Evolutionary conservation across 1,139 yeast genomes (phyloP), one percentile per base, ranked within the genome.

Genomic region (Saccharomyces hybrid): DNA sequence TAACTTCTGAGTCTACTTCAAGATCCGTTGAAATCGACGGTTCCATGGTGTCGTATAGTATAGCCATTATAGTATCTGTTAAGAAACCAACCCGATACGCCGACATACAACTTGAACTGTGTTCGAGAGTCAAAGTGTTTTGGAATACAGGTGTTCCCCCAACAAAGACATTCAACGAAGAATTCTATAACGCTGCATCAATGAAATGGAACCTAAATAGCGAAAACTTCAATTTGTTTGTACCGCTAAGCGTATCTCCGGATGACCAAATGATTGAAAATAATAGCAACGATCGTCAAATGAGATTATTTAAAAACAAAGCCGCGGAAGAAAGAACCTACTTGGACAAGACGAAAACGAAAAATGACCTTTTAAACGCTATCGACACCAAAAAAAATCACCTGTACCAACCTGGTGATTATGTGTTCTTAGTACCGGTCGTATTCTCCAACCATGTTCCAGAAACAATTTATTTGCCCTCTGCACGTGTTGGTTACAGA

Each of bases 351-450:
- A 57, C 54, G 5, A 58, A 57, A 46, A 54, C 61, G 4, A 58
- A 54, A 50, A 48, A 56, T 2, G 52, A 55, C 6, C 54, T 65
- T 7, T 32, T 63, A 27, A 53, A 56, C 4, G 48, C 54, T 5
- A 28, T 64, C 14, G 56, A 56, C 26, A 13, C 52, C 14, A 51
- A 42, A 9, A 50, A 52, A 20, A 50, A 52, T n/a, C 57, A 60
- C n/a, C 52, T 52, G 27, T 60, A 62, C 30, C 63, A 64, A 50
- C 68, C 96, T 8, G 97, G 97, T 31, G 81, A 86, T 63, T 90
- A 90, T 65, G 83, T 89, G 1, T 90, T 86, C 67, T 71, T 88
- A 48, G 73, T 90, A 48, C 95, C 96, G 0, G 73, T 86, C 2
- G 73, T 85, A 2, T 78, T 88, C 53, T 89, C 93, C 1, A 79